Conservation (phyloP, 768 basidiomycete genomes). For the Mycena indigotica region DNA sequence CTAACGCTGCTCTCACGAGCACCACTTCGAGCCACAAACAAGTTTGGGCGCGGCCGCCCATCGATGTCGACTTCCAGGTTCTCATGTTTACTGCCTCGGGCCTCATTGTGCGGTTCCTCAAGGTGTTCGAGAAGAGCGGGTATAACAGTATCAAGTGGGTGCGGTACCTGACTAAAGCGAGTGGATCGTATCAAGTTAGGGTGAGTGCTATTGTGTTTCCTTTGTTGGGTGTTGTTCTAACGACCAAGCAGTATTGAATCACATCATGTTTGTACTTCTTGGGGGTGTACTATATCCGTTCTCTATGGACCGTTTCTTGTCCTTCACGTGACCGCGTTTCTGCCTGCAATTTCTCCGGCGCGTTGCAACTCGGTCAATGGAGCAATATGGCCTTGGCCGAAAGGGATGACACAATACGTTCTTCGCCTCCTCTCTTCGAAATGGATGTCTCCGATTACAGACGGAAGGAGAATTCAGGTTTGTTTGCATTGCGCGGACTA, state of each 20-base stretch:
- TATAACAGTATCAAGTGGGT: conserved; percentile 98
- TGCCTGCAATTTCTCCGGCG: too few relatives aligned
- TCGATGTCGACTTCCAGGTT: conserved; percentile 98
- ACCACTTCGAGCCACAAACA: conserved; percentile 78
- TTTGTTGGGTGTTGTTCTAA: not conserved
- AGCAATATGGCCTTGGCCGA: too few relatives aligned
- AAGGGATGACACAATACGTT: too few relatives aligned
- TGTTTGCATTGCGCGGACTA: too few relatives aligned
- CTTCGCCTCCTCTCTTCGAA: too few relatives aligned
- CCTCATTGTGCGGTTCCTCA: conserved; percentile 92
- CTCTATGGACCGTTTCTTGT: too few relatives aligned
- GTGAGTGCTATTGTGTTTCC: conserved; percentile 55
- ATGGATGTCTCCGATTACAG: too few relatives aligned
- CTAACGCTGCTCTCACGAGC: conserved; percentile 78
- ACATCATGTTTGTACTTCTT: not conserved
- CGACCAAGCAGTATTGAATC: not conserved
- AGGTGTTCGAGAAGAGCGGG: conserved; percentile 95
- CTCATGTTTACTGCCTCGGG: conserved; percentile 99
- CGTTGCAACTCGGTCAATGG: too few relatives aligned
- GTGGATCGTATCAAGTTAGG: conserved; percentile 90
- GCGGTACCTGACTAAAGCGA: conserved; percentile 90
- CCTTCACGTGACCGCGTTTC: too few relatives aligned
- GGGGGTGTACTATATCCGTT: not conserved
- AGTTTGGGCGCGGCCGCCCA: conserved; percentile 97
- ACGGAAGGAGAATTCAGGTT: too few relatives aligned